Evolutionary conservation across 768 basidiomycete species (phyloP), one percentile per base, ranked within the genome.

Genomic region (Leccinum longicurvipes): DNA sequence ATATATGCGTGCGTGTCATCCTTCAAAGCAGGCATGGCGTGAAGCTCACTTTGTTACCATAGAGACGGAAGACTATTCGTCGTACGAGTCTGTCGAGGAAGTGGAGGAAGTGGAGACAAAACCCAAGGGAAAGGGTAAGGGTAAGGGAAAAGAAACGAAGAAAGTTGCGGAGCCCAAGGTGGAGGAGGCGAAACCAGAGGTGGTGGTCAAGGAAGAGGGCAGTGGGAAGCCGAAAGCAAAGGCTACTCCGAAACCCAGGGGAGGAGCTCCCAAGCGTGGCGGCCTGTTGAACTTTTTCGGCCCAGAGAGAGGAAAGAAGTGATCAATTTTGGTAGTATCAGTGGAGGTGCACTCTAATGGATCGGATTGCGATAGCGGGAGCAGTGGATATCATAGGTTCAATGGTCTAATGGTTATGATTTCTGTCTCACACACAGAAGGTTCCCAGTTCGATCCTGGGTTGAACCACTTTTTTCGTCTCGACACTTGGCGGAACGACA

Each of bases 21-120:
- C 27, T 15, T n/a, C 8, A 9, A 5, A 49, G 39, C 24, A 15
- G 21, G 14, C 19, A 24, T 45, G 23, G 23, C 52, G 10, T 19
- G 14, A 32, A 2, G 27, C 48, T 31, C 51, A 34, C 57, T 31
- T 23, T 60, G n/a, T 39, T 39, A 10, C 44, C 50, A 1, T 60
- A 92, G 91, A 81, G 15, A 85, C 79, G 34, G 86, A 89, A 65
- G 91, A 92, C 66, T 87, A 89, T 66, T 88, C 88, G 7, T 83
- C 82, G 17, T 92, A 89, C 64, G 90, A 93, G 70, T 90, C 89
- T 9, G 86, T 87, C 8, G 87, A 84, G 54, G 78, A 85, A 27
- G 82, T 72, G 14, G 73, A 70, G 3, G 77, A 68, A 25, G 56
- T 60, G 29, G 56, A 60, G 57, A 54, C 59, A 11, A 73, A 66